Base-by-base conservation (phyloP, 2,329 filamentous ascomycete genomes). In the Amphichorda felina region DNA sequence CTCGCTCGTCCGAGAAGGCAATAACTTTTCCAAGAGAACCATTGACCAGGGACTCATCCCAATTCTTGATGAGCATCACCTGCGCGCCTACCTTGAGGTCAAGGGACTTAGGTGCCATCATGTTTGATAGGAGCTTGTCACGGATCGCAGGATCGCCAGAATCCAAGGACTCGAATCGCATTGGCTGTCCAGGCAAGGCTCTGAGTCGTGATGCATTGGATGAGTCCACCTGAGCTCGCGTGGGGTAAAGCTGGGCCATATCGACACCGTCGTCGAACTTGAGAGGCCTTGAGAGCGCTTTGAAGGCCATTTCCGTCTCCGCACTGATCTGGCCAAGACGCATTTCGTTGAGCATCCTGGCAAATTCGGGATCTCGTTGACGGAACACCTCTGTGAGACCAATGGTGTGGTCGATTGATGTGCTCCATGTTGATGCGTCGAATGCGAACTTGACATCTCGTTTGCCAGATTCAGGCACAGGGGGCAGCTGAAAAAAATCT, bases 51-150 rank as follows among this genome's bases (percentile, higher is more conserved):
- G 75, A 79, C 27, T 94, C 86, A 50, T 98, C 91, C 61, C 96
- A 80, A 48, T 98, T 98, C 58, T 98, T 98, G 67, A 98, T 95
- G n/a, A 98, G 66, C 91, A 98, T 98, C 30, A 98, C 93, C 53
- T 98, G 93, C 0, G 91, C 85, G 8, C 87, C 85, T 42, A 91
- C 80, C 56, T 95, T 96, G 21, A 98, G 61, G 24, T 82, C 75
- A 15, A 98, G 73, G 0, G 60, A 52, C 46, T 81, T 80, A 0
- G 91, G 88, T 0, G 91, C 88, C 83, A 98, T 95, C 75, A 93
- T 94, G 50, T 89, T 94, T 5, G 72, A 59, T 5, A 98, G 65
- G 1, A 96, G 59, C 50, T 78, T 88, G 31, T 94, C 86, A 22
- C 84, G 79, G 26, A 80, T 57, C 1, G 65, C 59, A 14, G 69